Evolutionary conservation across 1,284 basidiomycete genomes (phyloP), one percentile per base, ranked within the genome.

Genomic region (Heterobasidion occidentale): DNA sequence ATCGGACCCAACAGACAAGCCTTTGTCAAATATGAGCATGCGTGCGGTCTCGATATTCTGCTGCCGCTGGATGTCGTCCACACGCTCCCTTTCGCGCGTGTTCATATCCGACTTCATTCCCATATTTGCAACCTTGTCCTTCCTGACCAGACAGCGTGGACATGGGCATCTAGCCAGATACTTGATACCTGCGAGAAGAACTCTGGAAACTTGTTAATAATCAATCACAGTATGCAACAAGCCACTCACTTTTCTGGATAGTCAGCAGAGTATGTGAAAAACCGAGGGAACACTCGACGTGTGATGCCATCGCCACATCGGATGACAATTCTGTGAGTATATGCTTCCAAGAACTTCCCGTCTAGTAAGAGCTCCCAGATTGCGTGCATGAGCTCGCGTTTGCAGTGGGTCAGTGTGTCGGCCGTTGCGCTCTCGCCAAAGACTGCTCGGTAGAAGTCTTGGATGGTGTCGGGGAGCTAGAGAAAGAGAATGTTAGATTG

Each of bases 231-330:
- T 11, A 2, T 44, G n/a, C 12, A 44, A 44, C 11, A 44, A 12
- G 15, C 36, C 17, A 45, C 19, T 20, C 45, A 53, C 52, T 53
- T 53, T 42, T 53, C 52, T 14, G 52, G 52, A 46, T 53, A 53
- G 17, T 53, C 52, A 4, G 52, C 52, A 8, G 52, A 53, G 20
- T 53, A 53, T 11, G 52, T 53, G 20, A 53, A 53, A 19, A 53
- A 44, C 7, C 36, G 44, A 9, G 52, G 52, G 36, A 44, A 53
- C 8, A 53, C 9, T 12, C 44, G 52, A 9, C 36, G 36, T n/a
- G 12, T 9, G 8, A 19, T 53, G 7, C 52, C 52, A 45, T 53
- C 52, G 2, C 1, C 12, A n/a, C 52, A 53, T 9, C 0, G 8
- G 8, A 53, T 17, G 14, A 53, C 27, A 17, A 53, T 46, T 7